Percentiles rank a stretch among this genome's conserved stretches.
Conservation (phyloP, 306 rosid species). For the Malus asiatica region DNA sequence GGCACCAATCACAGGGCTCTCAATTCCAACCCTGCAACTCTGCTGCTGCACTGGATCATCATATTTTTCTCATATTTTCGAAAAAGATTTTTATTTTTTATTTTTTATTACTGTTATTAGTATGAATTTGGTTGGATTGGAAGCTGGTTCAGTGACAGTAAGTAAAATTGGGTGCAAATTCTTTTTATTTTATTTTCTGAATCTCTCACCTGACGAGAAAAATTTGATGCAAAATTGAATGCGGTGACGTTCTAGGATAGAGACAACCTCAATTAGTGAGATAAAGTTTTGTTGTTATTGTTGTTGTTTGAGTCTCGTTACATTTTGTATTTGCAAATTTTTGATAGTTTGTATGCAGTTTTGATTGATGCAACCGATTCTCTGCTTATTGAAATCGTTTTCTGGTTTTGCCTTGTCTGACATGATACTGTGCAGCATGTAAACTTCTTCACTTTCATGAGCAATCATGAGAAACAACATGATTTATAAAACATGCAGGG, state of each 20-base stretch:
- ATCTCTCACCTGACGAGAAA: rapidly evolving
- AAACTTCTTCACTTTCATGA: not conserved
- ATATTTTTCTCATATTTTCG: not conserved
- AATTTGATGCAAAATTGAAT: too few species aligned
- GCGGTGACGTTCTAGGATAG: too few species aligned
- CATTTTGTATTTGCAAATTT: too few species aligned
- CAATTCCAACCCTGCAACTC: not conserved
- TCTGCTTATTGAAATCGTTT: not conserved
- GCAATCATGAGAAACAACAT: not conserved
- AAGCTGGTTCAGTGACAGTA: not conserved
- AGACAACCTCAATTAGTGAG: too few species aligned
- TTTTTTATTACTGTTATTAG: not conserved
- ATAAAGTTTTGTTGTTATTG: too few species aligned
- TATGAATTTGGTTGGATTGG: not conserved
- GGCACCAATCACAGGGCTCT: conserved; percentile 14
- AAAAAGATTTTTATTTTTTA: too few species aligned
- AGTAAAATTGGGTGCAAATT: not conserved
- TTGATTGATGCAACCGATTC: not conserved
- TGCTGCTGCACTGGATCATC: not conserved
- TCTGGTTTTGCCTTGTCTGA: not conserved
- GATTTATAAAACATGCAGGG: not conserved
- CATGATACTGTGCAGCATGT: not conserved
- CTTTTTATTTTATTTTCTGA: too few species aligned
- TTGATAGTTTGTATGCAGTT: too few species aligned
- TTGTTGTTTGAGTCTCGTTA: too few species aligned